Percentiles rank a stretch among this genome's conserved stretches.
phyloP scores from a whole-genome alignment of 805 yeast genomes.

The Barnettozyma wickerhamii region DNA sequence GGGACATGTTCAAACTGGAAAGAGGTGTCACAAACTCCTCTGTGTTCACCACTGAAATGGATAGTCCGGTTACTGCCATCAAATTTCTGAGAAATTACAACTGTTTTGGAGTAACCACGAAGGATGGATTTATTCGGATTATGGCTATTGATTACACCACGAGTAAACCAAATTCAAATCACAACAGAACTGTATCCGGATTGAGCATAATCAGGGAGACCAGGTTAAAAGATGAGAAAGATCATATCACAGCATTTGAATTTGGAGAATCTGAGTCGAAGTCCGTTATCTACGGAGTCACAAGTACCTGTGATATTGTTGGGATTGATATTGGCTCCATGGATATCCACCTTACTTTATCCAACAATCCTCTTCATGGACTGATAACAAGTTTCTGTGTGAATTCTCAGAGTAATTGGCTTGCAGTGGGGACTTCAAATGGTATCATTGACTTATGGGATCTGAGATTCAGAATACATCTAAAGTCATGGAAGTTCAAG shows the following conservation, averaged over 20 bases:
- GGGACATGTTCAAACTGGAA: conserved; percentile 71
- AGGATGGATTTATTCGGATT: conserved; percentile 31
- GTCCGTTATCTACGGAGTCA: conserved; percentile 40
- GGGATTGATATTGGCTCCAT: conserved; percentile 57
- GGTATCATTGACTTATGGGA: conserved; percentile 85
- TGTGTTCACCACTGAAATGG: conserved; percentile 41
- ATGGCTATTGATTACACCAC: conserved; percentile 34
- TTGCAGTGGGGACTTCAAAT: conserved; percentile 66
- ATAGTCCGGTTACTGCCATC: conserved; percentile 45
- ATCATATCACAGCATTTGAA: conserved; percentile 41
- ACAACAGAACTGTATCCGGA: conserved; percentile 13
- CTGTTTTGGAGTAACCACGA: conserved; percentile 52
- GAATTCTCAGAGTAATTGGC: conserved; percentile 53
- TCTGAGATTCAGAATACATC: conserved; percentile 54
- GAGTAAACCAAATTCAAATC: conserved; percentile 13
- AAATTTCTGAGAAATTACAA: conserved; percentile 49
- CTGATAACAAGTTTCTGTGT: conserved; percentile 54
- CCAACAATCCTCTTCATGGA: conserved; percentile 64
- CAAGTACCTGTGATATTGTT: conserved; percentile 48
- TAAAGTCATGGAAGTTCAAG: conserved; percentile 60
- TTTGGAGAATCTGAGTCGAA: conserved; percentile 39
- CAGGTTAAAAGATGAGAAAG: conserved; percentile 30
- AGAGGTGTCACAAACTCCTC: conserved; percentile 54
- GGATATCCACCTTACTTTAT: conserved; percentile 37
- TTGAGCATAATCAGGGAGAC: conserved; percentile 37